Evolutionary conservation across 306 rosid species (phyloP), one percentile per base, ranked within the genome.

Genomic region (Gillenia trifoliata): DNA sequence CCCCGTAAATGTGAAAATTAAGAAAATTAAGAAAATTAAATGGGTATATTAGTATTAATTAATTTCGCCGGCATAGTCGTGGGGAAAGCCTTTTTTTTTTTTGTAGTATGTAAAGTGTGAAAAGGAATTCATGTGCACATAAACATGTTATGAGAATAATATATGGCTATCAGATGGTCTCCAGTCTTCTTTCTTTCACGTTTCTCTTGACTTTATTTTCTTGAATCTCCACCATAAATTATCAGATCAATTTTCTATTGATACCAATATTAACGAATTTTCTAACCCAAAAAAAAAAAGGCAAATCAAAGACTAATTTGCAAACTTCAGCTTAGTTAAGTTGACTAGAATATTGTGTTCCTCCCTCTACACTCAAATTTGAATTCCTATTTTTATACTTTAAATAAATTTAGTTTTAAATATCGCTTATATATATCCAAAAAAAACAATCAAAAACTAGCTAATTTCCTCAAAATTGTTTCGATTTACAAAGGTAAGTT

Each of bases 171-270:
- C 64, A 62, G 49, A 15, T 23, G 26, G 20, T 50, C 40, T 61
- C 41, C 16, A 12, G 72, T 69, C 60, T 69, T 68, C 54, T 62
- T 74, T 60, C 71, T 74, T 60, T 22, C 40, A 74, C 74, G 71
- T 74, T 74, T 74, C 36, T 59, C 38, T 45, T 61, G 78, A 55
- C 34, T 55, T 55, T 33, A 66, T 31, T 41, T 71, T 50, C 75
- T 68, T 60, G 47, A 54, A 36, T 9, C 30, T 54, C 30, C 43
- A 26, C 43, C 38, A 5, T 13, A 17, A 22, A 23, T 71, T 6
- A 52, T 20, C 31, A 22, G 23, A 26, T 70, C 64, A 70, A 31
- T 50, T 49, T 49, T 64, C 45, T 5, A 47, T 38, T 47, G 20
- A 47, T 1, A 47, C 2, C 52, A 47, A 47, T 49, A 33, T 11